Evolutionary conservation across 2,329 filamentous ascomycete genomes (phyloP), one percentile per base, ranked within the genome.

Genomic region (Botrytis aclada): DNA sequence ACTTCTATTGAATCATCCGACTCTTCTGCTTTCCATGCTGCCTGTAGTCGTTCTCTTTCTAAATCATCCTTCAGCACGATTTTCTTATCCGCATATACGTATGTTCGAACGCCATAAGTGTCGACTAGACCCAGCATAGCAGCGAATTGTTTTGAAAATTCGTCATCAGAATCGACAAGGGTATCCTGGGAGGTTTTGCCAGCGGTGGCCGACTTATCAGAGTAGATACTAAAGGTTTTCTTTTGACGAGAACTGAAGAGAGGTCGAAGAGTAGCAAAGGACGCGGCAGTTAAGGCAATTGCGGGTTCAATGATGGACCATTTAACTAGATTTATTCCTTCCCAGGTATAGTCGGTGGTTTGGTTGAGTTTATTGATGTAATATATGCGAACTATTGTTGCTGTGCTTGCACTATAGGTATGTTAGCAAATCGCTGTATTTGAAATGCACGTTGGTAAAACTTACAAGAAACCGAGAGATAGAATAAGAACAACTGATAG

Each of bases 261-360:
- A 0, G 83, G 80, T 1, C 82, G 82, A 3, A 84, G 80, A 1
- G 83, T 84, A 0, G 83, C 83, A 29, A 83, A 78, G 25, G 82
- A 82, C 18, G 82, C 81, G 2, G 83, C 83, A 9, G 82, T 80
- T 18, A 84, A 81, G 9, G 82, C 83, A 25, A 84, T 81, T 6
- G 81, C 82, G 45, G 82, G 82, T 74, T 84, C 83, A n/a, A 83
- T 80, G 64, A 84, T 83, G 6, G 82, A 84, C 83, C 83, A 85
- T 72, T 84, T 84, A 8, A 82, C 81, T 10, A 84, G 77, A 75
- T 83, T 83, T 25, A 83, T 82, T 72, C 83, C 83, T 71, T 82
- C 80, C 79, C 82, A 84, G 2, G 83, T 78, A 66, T 81, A 82
- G 71, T 85, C 83, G 16, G 74, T 73, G 41, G 80, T 81, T n/a